Evolutionary conservation across 78 protist genomes (phyloP).

Genomic region (Blattamonas nauphoetae): DNA sequence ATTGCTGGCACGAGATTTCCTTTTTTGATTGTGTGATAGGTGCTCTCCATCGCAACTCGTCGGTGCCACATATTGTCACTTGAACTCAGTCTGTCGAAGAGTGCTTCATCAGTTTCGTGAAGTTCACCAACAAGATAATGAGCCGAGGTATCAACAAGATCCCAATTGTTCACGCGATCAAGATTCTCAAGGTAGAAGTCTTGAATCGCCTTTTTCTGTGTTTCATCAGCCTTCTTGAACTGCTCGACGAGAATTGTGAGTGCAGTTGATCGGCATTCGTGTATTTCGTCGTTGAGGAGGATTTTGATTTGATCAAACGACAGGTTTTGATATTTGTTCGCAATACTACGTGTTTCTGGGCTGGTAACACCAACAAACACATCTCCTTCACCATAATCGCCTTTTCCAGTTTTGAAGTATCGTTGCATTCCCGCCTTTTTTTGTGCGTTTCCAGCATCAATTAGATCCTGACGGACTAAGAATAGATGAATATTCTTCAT

Average conservation of each 20-base stretch:
- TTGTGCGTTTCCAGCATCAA: too few relatives aligned
- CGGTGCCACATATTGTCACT: neutral
- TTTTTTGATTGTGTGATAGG: neutral
- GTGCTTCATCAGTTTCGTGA: neutral
- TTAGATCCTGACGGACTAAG: too few relatives aligned
- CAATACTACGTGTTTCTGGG: neutral
- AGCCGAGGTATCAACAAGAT: constrained; percentile 25
- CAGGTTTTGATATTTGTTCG: neutral
- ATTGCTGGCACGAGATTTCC: neutral
- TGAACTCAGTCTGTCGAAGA: neutral
- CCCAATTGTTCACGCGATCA: constrained; percentile 23
- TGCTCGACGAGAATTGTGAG: neutral
- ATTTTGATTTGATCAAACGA: neutral
- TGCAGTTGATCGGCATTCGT: neutral
- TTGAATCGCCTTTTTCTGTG: neutral
- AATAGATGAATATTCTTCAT: too few relatives aligned
- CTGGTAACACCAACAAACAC: neutral
- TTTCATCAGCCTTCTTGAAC: neutral
- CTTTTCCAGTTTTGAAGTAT: neutral
- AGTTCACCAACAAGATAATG: neutral
- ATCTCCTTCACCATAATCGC: constrained; percentile 32
- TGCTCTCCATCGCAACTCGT: constrained; percentile 17
- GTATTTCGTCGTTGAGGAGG: neutral
- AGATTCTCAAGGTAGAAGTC: neutral
- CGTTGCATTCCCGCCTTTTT: too few relatives aligned